Base-by-base conservation (phyloP, 495 filamentous ascomycete species). In the Parathielavia appendiculata region DNA sequence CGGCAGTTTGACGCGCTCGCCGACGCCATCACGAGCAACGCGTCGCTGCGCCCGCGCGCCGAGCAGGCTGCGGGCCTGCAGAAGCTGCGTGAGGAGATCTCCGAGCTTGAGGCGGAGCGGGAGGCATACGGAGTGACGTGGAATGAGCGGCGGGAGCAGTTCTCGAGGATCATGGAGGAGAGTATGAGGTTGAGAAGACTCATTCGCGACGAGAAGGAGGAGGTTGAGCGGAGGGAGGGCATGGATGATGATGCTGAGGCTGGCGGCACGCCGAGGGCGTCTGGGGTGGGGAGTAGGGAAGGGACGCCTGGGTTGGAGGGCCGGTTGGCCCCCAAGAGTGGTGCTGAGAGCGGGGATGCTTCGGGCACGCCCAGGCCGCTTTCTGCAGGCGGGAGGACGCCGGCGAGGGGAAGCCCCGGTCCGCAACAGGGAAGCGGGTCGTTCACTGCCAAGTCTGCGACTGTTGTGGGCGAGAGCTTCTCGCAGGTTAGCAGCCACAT, bases 171-270 rank as follows among this genome's bases (percentile, higher is more conserved):
- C 67, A 88, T 96, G 57, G 90, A 91, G 40, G 92, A 97, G 76
- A 88, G 91, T 5, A 88, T 87, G 84, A 80, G 89, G 59, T 79
- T 97, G 63, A 79, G 91, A 49, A 81, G 86, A 35, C 74, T 95
- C 64, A 97, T 98, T 63, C 83, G 90, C 43, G 91, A 97, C 71
- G 91, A 97, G 77, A 97, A 97, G 71, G 93, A 97, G 69, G 93
- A 96, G 73, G 77, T 81, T 4, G 82, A 85, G 59, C 70, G 82
- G 9, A 74, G 79, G 26, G 82, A 96, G 69, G 92, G 92, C 32
- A 95, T 93, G 65, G 89, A 88, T 60, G 90, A 89, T 47, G 88
- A 81, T 0, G 87, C 87, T 45, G 88, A 89, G 75, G 55, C 35
- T 6, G 57, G 48, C 0, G 57, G 47, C 23, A 80, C 77, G 1